Percentiles rank a stretch among this genome's conserved stretches.
Conservation (phyloP, 169 alveolate species). For the Plasmodium gaboni region DNA sequence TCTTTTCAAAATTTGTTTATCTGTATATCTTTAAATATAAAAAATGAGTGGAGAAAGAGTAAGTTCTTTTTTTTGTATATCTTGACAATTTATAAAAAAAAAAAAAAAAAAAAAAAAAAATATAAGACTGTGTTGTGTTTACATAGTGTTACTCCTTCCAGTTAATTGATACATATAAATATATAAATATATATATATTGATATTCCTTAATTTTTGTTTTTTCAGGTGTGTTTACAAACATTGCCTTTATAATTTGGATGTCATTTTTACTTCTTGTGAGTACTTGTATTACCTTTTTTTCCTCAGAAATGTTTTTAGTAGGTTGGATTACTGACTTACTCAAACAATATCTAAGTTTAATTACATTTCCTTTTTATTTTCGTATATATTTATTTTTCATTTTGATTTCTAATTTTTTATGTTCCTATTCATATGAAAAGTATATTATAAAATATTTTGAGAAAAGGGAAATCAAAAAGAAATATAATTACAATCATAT, state of each 20-base stretch:
- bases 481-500: not conserved
- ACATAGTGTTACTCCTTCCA: not conserved
- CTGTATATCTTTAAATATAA: constrained; percentile 6
- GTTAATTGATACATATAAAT: not conserved
- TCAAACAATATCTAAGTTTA: not conserved
- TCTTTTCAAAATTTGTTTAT: constrained; percentile 2
- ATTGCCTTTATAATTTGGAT: not conserved
- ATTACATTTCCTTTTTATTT: not conserved
- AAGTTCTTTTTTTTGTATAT: not conserved
- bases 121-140: not conserved
- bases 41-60: constrained; percentile 1
- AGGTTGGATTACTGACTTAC: not conserved
- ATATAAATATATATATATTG: not conserved
- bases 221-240: constrained; percentile 5
- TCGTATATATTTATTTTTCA: not conserved
- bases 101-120: too few relatives aligned
- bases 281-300: not conserved
- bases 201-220: not conserved
- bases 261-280: not conserved
- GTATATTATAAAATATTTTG: not conserved
- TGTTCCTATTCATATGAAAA: not conserved
- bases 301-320: not conserved
- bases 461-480: not conserved
- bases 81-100: too few relatives aligned
- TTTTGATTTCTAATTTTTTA: not conserved